Evolutionary conservation across 805 yeast species (phyloP), one percentile per base, ranked within the genome.

Genomic region (Cyberlindnera nakhonratchasimensis): DNA sequence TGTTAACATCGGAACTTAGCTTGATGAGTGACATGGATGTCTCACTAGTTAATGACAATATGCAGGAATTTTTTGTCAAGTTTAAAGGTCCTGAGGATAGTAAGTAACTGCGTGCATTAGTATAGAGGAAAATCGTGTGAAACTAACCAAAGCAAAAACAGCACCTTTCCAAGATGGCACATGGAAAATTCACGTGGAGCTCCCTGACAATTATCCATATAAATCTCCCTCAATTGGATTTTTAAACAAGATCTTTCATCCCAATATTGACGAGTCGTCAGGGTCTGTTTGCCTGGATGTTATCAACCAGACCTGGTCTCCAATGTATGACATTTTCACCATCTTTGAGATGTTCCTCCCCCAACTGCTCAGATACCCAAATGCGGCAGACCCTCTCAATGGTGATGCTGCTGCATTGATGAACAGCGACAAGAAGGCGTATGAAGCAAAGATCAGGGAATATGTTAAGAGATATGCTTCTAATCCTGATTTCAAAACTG

Each of bases 261-360:
- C 99, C 6, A 91, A 91, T 58, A 89, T 91, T 48, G 99, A 91
- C 60, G 95, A 89, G 60, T 73, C 79, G 21, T 81, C 79, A 13
- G 99, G 99, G 0, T 80, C 95, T 0, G 96, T 91, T 6, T 91
- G 99, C 64, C 77, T 91, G 37, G 98, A 91, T 62, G 98, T 93
- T 14, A 90, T 91, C 50, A 91, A 91, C 62, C 96, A 91, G 59
- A 88, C 98, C 1, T 91, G 99, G 99, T 86, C 95, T 31, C 98
- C 99, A 2, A 86, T 91, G 88, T 91, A 89, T 69, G 97, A 93
- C 42, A 74, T 93, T 51, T 70, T 82, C 51, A 93, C 93, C 61
- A 86, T 91, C 20, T 87, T 93, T 61, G 98, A 91, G 57, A 82
- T 87, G 59, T 93, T 91, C 67, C 67, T 91, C 46, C 99, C 99